Evolutionary conservation across 305 asterid species (phyloP), one percentile per base, ranked within the genome.

Genomic region (Fraxinus xanthoxyloides): DNA sequence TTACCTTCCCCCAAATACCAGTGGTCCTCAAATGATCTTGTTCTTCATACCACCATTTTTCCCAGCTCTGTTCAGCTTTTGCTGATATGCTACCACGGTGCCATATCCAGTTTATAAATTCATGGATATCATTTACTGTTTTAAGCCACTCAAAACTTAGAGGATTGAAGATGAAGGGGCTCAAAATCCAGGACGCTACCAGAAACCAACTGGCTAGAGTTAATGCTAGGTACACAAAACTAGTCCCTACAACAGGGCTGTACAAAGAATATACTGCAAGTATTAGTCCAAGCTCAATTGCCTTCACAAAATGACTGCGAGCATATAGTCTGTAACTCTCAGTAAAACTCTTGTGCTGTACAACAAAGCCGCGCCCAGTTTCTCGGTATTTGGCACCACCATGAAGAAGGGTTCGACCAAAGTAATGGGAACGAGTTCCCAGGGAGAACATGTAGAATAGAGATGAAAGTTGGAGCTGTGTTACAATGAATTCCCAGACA

Each of bases 371-470:
- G 75, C 97, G 97, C 28, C 95, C 95, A 70, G 97, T 92, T 38
- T 93, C 95, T 63, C 97, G 88, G 82, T 92, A 92, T 84, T 95
- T 92, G 26, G 93, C 97, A 56, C 97, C 97, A 79, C 97, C 97
- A 48, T 92, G 97, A 73, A 92, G 90, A 84, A 92, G 89, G 34
- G 95, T 92, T 86, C 97, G 87, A 70, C 95, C 94, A 85, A 92
- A 92, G 86, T 88, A 92, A 85, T 95, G 98, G 59, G 95, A 95
- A 80, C 98, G 98, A 78, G 98, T 95, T 78, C 98, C 98, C 98
- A 95, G 92, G 74, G 98, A 95, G 85, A 95, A 95, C 69, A 97
- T 90, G 88, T 88, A 95, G 85, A 95, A 95, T 28, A 93, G 94
- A 23, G 98, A 92, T 73, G 97, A 91, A 85, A 94, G 93, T 78